Evolutionary conservation across 1,284 basidiomycete genomes (phyloP), one percentile per base, ranked within the genome.

Genomic region (Neolentinus lepideus): DNA sequence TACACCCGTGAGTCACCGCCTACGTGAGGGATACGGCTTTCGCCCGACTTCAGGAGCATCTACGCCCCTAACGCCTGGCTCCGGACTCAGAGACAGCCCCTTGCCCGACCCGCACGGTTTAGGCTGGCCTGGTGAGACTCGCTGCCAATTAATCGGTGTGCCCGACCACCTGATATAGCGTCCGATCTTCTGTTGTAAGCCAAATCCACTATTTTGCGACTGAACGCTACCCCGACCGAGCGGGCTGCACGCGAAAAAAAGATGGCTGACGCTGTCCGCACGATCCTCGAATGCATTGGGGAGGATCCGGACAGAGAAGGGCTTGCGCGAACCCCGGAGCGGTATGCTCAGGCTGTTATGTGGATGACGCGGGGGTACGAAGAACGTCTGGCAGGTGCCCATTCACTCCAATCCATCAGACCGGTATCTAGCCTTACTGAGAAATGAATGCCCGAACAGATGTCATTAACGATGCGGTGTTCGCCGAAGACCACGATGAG

Each of bases 331-430:
- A 99, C 97, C 1, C 97, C 97, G 14, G 92, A 96, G 64, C 81
- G 97, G 46, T 99, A 98, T 72, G 96, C 95, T 27, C 92, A 99
- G 71, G 95, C 97, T 26, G 76, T 99, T 54, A 84, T 99, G 77
- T 99, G 94, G 94, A 98, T 99, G 95, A 99, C 97, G 33, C 88
- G 90, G 66, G 97, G 97, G 2, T 99, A 99, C 73, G 97, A 98
- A 69, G 95, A 98, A 70, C 83, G 92, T 61, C 73, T 99, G 60
- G 83, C 85, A 71, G 92, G 93, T 92, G 58, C 62, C 59, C 61
- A 46, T 52, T 6, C 10, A 33, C 22, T 27, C 50, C 24, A 12
- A 47, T 25, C 45, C 47, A 26, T 50, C 22, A 24, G 11, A n/a
- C 47, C 47, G 22, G 27, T 50, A 25, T 50, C 16, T 43, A 43